phyloP scores from a whole-genome alignment of 805 yeast genomes.

The Yamadazyma philogaea region DNA sequence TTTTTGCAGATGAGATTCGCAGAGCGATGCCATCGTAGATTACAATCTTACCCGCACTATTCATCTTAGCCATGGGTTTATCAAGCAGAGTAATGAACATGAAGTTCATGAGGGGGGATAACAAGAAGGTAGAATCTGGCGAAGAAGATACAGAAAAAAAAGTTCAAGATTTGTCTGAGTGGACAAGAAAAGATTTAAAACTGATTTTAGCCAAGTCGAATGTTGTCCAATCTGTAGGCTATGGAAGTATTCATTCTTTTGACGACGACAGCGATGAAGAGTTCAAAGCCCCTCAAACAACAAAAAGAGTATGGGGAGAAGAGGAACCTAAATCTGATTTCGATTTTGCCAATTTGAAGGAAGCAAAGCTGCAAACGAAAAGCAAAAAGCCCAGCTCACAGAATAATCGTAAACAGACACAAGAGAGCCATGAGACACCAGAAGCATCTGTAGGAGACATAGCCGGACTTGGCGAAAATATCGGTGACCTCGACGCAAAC shows the following conservation, averaged over 20 bases:
- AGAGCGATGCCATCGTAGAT: neutral
- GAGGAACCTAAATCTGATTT: neutral
- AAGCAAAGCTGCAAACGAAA: neutral
- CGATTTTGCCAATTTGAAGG: neutral
- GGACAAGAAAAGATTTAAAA: slow-evolving; percentile 42
- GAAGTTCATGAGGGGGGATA: slow-evolving; percentile 59
- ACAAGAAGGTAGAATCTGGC: slow-evolving; percentile 18
- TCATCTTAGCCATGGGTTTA: slow-evolving; percentile 23
- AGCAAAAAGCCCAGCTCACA: neutral
- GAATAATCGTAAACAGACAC: neutral
- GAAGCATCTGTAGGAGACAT: neutral
- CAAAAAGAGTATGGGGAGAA: slow-evolving; percentile 12
- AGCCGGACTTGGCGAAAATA: neutral
- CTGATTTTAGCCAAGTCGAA: slow-evolving; percentile 22
- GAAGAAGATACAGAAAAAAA: slow-evolving; percentile 31
- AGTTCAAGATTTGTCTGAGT: slow-evolving; percentile 50
- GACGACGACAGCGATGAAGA: slow-evolving; percentile 19
- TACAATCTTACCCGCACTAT: slow-evolving; percentile 10
- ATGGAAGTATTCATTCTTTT: slow-evolving; percentile 35
- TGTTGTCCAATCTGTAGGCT: slow-evolving; percentile 36
- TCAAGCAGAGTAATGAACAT: slow-evolving; percentile 78
- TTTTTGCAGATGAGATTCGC: slow-evolving; percentile 13
- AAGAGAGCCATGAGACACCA: neutral
- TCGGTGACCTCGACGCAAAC: slow-evolving; percentile 5
- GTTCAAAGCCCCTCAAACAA: slow-evolving; percentile 1